Conservation (phyloP, 2,329 filamentous ascomycete genomes). For the Chrysoporthe deuterocubensis region DNA sequence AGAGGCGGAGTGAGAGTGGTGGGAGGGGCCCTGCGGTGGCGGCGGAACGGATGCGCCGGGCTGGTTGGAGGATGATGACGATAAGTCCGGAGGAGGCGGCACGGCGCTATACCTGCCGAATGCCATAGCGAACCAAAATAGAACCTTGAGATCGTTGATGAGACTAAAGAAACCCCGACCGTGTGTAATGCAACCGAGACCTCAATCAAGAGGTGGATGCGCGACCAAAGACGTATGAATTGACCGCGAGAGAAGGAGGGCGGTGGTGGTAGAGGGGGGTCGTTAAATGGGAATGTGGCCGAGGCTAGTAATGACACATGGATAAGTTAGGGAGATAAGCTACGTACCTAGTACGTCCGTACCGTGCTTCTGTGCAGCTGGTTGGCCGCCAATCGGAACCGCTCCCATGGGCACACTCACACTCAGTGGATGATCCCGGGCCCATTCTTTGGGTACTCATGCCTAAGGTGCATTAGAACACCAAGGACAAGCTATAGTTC, state of each 20-base stretch:
- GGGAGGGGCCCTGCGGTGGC: conserved; percentile 26
- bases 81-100: conserved; percentile 35
- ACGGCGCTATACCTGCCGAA: conserved; percentile 39
- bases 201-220: not conserved
- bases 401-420: not conserved
- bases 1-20: conserved; percentile 35
- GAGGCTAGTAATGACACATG: conserved; percentile 17
- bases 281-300: not conserved
- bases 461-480: no score
- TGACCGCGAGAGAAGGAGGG: not conserved
- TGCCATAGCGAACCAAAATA: conserved; percentile 34
- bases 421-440: not conserved
- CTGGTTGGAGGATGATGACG: not conserved
- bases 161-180: not conserved
- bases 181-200: not conserved
- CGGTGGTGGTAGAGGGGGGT: not conserved
- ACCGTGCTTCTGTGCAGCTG: conserved; percentile 4
- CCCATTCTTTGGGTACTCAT: no score
- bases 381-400: not conserved
- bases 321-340: conserved; percentile 12
- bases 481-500: no score
- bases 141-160: not conserved
- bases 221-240: not conserved
- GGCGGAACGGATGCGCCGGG: conserved; percentile 1
- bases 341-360: not conserved